A percentile compares a stretch with the other conserved stretches of the same genome.
phyloP scores from a whole-genome alignment of 1,139 yeast species.

The Suhomyces bokatorum region DNA sequence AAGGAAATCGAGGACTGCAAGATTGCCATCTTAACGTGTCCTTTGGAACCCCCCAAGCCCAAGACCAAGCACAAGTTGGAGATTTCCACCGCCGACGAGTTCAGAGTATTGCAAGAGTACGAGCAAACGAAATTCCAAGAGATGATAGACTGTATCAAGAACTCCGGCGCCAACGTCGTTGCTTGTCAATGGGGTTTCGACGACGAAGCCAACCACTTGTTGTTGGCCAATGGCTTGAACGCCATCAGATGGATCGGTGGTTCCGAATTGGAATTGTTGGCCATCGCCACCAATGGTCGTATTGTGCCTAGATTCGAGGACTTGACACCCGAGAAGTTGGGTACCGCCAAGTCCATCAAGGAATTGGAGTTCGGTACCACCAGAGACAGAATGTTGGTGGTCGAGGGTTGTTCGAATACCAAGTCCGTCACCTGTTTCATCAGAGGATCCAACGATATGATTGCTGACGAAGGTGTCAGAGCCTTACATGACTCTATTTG shows the following conservation, averaged over 20 bases:
- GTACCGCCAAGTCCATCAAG: constrained; percentile 79
- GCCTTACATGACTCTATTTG: constrained; percentile 96
- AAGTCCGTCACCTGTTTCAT: constrained; percentile 92
- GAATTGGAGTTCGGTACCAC: constrained; percentile 97
- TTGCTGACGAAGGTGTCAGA: constrained; percentile 93
- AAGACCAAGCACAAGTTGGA: constrained; percentile 97
- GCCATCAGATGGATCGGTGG: constrained; percentile 99
- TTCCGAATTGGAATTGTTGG: constrained; percentile 90
- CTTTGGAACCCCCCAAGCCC: constrained; percentile 99
- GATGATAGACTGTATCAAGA: constrained; percentile 86
- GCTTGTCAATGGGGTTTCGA: constrained; percentile 99
- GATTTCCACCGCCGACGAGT: constrained; percentile 89
- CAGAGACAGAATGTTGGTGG: constrained; percentile 90
- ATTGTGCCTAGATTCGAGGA: constrained; percentile 98
- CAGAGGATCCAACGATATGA: constrained; percentile 97
- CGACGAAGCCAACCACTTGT: constrained; percentile 95
- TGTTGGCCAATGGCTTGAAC: constrained; percentile 83
- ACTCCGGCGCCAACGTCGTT: constrained; percentile 91
- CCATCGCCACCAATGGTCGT: constrained; percentile 96
- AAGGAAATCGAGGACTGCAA: constrained; percentile 76
- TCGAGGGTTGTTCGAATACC: constrained; percentile 86
- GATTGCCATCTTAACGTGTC: constrained; percentile 94
- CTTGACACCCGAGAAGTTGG: constrained; percentile 76
- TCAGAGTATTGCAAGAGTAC: constrained; percentile 82
- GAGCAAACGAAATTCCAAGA: constrained; percentile 88